Base-by-base conservation (phyloP, 306 rosid genomes). In the Fragaria vesca region DNA sequence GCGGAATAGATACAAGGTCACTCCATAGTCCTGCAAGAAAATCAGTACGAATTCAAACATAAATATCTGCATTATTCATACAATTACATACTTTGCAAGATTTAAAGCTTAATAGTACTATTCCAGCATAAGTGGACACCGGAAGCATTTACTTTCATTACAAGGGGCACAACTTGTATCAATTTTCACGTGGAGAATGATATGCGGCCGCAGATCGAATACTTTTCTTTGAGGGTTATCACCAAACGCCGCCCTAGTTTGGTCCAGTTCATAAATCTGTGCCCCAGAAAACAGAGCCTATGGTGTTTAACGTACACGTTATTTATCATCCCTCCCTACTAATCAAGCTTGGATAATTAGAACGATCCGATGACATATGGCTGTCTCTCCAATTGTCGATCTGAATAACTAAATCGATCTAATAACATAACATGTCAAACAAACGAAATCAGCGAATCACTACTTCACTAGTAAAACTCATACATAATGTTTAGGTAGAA, bases 21-120 rank as follows among this genome's bases (percentile, higher is more conserved):
- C 97, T 63, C 86, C 94, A 65, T 87, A 91, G 16, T 91, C 97
- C 99, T 95, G 87, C 83, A 75, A 75, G 80, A 28, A 2, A 45
- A 30, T n/a, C 21, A 73, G 8, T 13, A 63, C 26, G 12, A 3
- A 32, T 6, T 6, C 6, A 32, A 32, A 30, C 21, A 32, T 32
- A 60, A 20, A 15, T 30, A 32, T 5, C 4, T 65, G 70, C 20
- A 66, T 34, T 36, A 66, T 66, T 34, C 69, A 66, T 8, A 66
- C 70, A 66, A 17, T 6, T 4, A 61, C 18, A 12, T 61, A 28
- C 18, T 24, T 28, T 5, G 24, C 12, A 10, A 24, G 34, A 58
- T 11, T 24, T 24, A 30, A 15, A 30, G 68, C 43, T 32, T 6
- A 30, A 17, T 36, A 20, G 4, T 7, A 63, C 68, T 4, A 66